Conservation (phyloP, 371 early-diverging fungal species). For the Rhizopus stolonifer region DNA sequence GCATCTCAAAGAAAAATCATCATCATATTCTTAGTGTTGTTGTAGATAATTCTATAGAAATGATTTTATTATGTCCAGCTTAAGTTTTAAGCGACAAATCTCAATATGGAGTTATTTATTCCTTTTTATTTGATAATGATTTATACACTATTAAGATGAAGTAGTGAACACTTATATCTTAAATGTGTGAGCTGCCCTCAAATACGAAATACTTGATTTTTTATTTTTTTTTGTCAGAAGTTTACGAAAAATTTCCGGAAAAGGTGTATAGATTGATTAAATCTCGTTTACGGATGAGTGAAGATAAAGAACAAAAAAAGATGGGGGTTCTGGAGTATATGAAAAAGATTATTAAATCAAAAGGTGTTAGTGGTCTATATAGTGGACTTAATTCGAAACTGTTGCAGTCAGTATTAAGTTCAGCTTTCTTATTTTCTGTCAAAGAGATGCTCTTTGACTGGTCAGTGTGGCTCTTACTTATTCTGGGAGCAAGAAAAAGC, state of each 20-base stretch:
- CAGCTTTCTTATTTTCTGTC: conserved; percentile 91
- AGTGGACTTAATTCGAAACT: conserved; percentile 91
- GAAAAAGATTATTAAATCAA: conserved; percentile 76
- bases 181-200: conserved; percentile 1
- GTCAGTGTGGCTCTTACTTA: conserved; percentile 63
- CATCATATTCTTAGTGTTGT: no score
- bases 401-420: conserved; percentile 83
- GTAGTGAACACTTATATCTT: neutral
- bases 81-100: no score
- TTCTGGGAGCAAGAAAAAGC: conserved; percentile 39
- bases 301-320: conserved; percentile 72
- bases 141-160: conserved; percentile 1
- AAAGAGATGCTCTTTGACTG: conserved; percentile 84
- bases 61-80: no score
- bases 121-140: neutral
- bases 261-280: conserved; percentile 72
- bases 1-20: no score
- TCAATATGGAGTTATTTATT: no score
- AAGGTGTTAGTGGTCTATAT: conserved; percentile 78
- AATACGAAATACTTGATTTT: neutral
- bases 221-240: no score
- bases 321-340: conserved; percentile 82
- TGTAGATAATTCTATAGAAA: no score
- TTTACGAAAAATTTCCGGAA: no score
- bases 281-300: conserved; percentile 92